Evolutionary conservation across 495 filamentous ascomycete genomes (phyloP).

Genomic region (Penicillium robsamsonii): DNA sequence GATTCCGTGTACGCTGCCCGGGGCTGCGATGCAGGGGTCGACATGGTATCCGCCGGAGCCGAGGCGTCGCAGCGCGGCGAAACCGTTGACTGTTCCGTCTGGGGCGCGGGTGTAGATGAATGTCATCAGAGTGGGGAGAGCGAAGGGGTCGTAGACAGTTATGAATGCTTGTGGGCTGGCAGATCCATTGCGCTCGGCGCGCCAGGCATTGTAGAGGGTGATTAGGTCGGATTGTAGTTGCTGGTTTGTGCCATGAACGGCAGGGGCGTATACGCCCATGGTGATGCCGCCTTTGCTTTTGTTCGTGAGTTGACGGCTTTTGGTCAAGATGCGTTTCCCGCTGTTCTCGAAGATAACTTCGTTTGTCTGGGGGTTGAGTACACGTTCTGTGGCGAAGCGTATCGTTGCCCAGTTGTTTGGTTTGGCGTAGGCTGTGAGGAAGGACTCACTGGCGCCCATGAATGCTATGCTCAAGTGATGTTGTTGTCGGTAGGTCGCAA

Average conservation of each 20-base stretch:
- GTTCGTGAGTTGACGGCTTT: conserved; percentile 38
- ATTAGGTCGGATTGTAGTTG: conserved; percentile 33
- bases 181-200: conserved; percentile 31
- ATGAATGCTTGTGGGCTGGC: conserved; percentile 38
- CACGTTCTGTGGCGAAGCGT: conserved; percentile 42
- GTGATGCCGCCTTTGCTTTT: conserved; percentile 33
- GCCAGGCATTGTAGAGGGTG: conserved; percentile 42
- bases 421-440: conserved; percentile 25
- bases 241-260: conserved; percentile 24
- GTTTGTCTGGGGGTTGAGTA: conserved; percentile 42
- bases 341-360: conserved; percentile 37
- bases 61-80: conserved; percentile 40
- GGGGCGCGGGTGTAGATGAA: conserved; percentile 41
- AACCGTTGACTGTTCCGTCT: conserved; percentile 34
- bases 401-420: conserved; percentile 36
- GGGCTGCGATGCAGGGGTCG: conserved; percentile 43
- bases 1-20: conserved; percentile 36
- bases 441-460: conserved; percentile 37
- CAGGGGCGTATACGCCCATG: conserved; percentile 36
- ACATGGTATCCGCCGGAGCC: conserved; percentile 42
- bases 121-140: conserved; percentile 40
- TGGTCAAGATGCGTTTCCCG: conserved; percentile 38
- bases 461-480: conserved; percentile 35
- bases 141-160: conserved; percentile 45
- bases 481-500: conserved; percentile 31